These are phyloP conservation scores for Babesia bovis DNA, from an alignment of 169 alveolate genomes.

Conservation along the genomic window DNA sequence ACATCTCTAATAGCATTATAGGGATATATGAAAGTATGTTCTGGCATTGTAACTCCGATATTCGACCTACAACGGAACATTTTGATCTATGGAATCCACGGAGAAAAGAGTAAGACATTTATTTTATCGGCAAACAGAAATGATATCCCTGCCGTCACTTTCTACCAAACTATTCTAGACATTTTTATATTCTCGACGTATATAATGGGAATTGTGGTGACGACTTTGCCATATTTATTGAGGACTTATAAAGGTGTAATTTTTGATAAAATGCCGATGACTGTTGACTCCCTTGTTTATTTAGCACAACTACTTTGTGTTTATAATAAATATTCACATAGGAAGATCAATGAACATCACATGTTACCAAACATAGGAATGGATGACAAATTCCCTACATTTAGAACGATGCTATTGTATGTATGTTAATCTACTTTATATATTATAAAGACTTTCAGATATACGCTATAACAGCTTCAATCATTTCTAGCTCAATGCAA, in stretches of 20 bases:
- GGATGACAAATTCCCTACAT: background rate
- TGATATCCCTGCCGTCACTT: background rate
- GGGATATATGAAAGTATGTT: conserved; percentile 20
- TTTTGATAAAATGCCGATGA: conserved; percentile 41
- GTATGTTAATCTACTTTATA: background rate
- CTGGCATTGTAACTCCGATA: conserved; percentile 19
- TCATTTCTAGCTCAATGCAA: too few relatives aligned
- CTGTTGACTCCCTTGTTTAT: conserved; percentile 16
- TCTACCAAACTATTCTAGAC: conserved; percentile 7
- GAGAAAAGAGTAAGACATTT: conserved; percentile 30
- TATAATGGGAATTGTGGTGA: conserved; percentile 5
- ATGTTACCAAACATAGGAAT: conserved; percentile 17
- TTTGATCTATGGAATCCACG: conserved; percentile 26
- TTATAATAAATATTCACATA: too few relatives aligned
- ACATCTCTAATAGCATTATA: background rate
- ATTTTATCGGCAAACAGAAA: background rate
- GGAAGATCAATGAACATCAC: background rate
- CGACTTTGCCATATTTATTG: conserved; percentile 16
- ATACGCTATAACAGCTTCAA: background rate
- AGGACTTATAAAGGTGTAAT: conserved; percentile 6
- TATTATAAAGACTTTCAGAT: background rate
- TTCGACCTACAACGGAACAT: conserved; percentile 18
- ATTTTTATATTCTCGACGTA: conserved; percentile 15
- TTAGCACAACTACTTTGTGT: conserved; percentile 54
- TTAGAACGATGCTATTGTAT: background rate